These are phyloP conservation scores for Termitomyces eurrhizus DNA, from an alignment of 768 basidiomycete species.

Conservation along the genomic window DNA sequence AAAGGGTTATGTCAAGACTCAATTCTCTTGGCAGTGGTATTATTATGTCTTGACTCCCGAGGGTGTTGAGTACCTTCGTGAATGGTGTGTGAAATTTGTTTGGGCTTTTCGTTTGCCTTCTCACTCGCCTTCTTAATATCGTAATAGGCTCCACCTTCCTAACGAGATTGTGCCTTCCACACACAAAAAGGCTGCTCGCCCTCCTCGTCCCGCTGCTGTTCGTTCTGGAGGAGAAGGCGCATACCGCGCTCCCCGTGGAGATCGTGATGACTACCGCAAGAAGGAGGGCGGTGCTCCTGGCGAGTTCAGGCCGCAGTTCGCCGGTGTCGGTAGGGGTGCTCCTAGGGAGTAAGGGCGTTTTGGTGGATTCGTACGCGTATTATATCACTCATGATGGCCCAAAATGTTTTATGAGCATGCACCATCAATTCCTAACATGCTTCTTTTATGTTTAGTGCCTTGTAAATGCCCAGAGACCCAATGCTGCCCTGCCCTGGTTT, in stretches of 20 bases:
- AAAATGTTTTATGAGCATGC: constrained; percentile 26
- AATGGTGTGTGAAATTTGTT: constrained; percentile 48
- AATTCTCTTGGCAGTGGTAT: constrained; percentile 99
- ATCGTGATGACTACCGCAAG: constrained; percentile 90
- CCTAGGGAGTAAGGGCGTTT: constrained; percentile 55
- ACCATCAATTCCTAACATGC: constrained; percentile 14
- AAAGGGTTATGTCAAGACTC: constrained; percentile 92
- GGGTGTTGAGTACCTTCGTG: constrained; percentile 95
- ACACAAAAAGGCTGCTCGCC: constrained; percentile 93
- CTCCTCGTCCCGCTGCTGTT: constrained; percentile 74
- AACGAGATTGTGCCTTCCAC: constrained; percentile 95
- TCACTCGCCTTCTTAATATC: not conserved
- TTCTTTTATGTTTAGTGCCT: constrained; percentile 7
- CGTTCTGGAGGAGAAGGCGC: constrained; percentile 72
- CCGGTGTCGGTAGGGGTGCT: constrained; percentile 85
- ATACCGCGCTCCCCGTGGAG: constrained; percentile 85
- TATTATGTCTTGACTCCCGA: constrained; percentile 97
- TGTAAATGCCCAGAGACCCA: not conserved
- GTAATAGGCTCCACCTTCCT: constrained; percentile 85
- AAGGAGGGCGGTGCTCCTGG: constrained; percentile 86
- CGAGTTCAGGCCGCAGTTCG: constrained; percentile 86
- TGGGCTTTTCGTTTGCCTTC: not conserved
- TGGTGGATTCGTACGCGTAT: constrained; percentile 15
- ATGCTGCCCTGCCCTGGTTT: not conserved
- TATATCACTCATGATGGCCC: constrained; percentile 16